These are phyloP conservation scores for Triticum urartu DNA, from an alignment of 176 grass and related monocot species.

Conservation along the genomic window DNA sequence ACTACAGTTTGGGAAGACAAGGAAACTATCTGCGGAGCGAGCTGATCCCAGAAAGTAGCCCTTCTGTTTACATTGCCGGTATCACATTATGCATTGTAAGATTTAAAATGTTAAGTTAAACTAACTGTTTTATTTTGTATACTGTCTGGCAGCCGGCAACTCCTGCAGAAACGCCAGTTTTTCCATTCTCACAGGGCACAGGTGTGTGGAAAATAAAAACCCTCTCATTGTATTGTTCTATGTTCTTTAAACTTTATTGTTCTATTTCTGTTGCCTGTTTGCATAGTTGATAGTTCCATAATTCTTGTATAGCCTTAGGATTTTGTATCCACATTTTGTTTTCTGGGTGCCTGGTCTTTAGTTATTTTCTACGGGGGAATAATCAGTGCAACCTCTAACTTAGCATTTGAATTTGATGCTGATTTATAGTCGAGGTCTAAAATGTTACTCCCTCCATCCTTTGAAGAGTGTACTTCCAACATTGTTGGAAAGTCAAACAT, in stretches of 20 bases:
- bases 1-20: constrained; percentile 91
- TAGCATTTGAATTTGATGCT: not conserved
- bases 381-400: not conserved
- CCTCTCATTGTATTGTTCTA: constrained; percentile 8
- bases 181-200: constrained; percentile 98
- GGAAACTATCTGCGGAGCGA: constrained; percentile 81
- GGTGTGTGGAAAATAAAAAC: constrained; percentile 38
- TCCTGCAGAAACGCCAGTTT: constrained; percentile 91
- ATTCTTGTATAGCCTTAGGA: not conserved
- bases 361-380: constrained; percentile 1
- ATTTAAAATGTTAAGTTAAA: constrained; percentile 27
- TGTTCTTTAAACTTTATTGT: not conserved
- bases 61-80: constrained; percentile 28
- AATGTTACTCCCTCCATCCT: not conserved
- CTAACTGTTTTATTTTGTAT: constrained; percentile 25
- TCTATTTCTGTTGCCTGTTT: not conserved
- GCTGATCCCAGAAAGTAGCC: constrained; percentile 93
- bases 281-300: constrained; percentile 7
- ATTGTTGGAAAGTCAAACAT: too few relatives aligned
- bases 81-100: not conserved
- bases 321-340: not conserved
- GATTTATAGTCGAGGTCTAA: not conserved
- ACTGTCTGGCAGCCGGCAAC: constrained; percentile 67
- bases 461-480: too few relatives aligned
- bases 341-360: not conserved